These are phyloP conservation scores for Phytophthora uliginosa DNA, from an alignment of 352 stramenopile genomes.

Conservation along the genomic window DNA sequence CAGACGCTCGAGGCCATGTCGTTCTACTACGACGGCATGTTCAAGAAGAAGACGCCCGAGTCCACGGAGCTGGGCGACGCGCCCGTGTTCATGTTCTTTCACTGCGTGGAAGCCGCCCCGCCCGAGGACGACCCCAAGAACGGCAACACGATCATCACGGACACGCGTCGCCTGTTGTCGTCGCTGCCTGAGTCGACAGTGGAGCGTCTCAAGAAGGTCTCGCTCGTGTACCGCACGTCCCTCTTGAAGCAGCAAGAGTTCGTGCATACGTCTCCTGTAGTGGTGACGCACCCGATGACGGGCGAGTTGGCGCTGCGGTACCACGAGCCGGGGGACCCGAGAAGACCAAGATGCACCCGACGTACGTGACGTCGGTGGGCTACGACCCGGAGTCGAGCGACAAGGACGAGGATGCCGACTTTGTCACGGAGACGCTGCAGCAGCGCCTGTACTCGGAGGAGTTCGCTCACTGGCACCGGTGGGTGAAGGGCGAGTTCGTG, in stretches of 20 bases:
- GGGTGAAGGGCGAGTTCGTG: constrained; percentile 35
- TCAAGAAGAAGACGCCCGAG: constrained; percentile 37
- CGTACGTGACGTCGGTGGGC: constrained; percentile 30
- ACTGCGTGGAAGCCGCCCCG: constrained; percentile 25
- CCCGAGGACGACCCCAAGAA: constrained; percentile 33
- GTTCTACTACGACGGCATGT: constrained; percentile 35
- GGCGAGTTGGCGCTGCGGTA: constrained; percentile 24
- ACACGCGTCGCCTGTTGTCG: constrained; percentile 28
- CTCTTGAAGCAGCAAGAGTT: constrained; percentile 6
- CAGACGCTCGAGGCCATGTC: constrained; percentile 33
- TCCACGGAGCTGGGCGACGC: constrained; percentile 26
- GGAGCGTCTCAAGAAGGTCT: constrained; percentile 34
- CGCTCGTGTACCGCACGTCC: constrained; percentile 24
- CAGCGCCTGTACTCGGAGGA: constrained; percentile 28
- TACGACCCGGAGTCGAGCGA: constrained; percentile 23
- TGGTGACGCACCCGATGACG: constrained; percentile 25
- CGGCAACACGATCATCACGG: constrained; percentile 34
- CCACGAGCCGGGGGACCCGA: constrained; percentile 27
- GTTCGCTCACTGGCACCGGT: constrained; percentile 23
- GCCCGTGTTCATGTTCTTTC: constrained; percentile 36
- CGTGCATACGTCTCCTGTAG: constrained; percentile 26
- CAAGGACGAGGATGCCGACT: constrained; percentile 27
- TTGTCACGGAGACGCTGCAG: constrained; percentile 25
- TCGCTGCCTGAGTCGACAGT: constrained; percentile 19
- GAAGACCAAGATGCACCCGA: constrained; percentile 38